Base-by-base conservation (phyloP, 352 stramenopile genomes). In the Phytophthora fragariaefolia region DNA sequence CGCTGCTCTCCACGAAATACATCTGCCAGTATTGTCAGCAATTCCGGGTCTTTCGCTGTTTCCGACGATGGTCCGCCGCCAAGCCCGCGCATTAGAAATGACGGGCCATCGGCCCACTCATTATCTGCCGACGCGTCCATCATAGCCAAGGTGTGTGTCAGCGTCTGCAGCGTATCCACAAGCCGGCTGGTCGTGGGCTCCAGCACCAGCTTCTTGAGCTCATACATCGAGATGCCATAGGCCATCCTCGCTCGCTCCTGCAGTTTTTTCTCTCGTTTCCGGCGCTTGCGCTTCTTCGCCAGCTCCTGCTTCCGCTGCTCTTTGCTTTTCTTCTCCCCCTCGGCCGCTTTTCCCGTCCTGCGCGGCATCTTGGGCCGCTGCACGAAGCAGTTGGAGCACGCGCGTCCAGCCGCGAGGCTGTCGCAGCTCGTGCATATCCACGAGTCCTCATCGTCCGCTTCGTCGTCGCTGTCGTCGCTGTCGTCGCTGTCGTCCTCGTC, bases 121-220 rank as follows among this genome's bases (percentile, higher is more conserved):
- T 80, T 82, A 43, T 94, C 87, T 0, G 81, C 70, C 6, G 87
- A 96, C 20, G 87, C 87, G 58, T 96, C 87, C 76, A 91, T 89
- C 85, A 96, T 94, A 2, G 87, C 87, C 27, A 96, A 36, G 17
- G 86, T 93, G 60, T 96, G 87, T 10, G 87, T 96, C 56, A 96
- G 63, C 10, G 84, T 80, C 64, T 94, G 87, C 55, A 96, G 59
- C 22, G 77, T 90, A 52, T 91, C 84, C 4, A 81, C 62, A 15
- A 96, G 71, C 10, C 66, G 59, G 54, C 61, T 68, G 23, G 82
- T 89, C 22, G 60, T 76, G 1, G 82, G 82, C 40, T 90, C 80
- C 7, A 61, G 50, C 22, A 80, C 43, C 18, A 93, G 58, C 28
- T 87, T 87, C 53, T 79, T 74, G 4, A 93, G 66, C 20, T 84